Conservation (phyloP, 2,329 filamentous ascomycete species). For the Leptographium lundbergii region DNA sequence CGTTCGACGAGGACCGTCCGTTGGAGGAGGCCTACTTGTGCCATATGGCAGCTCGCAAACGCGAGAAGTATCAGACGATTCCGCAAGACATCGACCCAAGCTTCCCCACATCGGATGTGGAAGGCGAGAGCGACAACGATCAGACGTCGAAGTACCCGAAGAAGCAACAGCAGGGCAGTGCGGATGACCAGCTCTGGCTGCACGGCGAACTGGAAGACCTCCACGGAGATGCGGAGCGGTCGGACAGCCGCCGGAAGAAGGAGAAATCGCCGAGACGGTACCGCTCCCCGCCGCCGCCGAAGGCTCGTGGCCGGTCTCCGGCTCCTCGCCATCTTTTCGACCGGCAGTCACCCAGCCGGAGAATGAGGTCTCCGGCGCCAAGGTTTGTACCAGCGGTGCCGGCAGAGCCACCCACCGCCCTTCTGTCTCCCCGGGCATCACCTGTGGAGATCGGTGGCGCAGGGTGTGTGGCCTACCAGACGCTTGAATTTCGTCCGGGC, state of each 20-base stretch:
- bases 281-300: conserved; percentile 41
- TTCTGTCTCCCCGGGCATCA: conserved; percentile 35
- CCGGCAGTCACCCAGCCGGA: conserved; percentile 55
- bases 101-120: conserved; percentile 87
- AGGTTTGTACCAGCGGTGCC: conserved; percentile 19
- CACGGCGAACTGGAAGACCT: conserved; percentile 60
- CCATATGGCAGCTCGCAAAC: conserved; percentile 67
- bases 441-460: conserved; percentile 25
- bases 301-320: conserved; percentile 39
- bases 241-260: conserved; percentile 37
- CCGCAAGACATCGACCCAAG: conserved; percentile 98
- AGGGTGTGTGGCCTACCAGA: conserved; percentile 28
- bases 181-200: conserved; percentile 54
- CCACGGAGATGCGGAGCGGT: conserved; percentile 42
- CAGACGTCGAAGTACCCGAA: conserved; percentile 17
- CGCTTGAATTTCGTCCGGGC: conserved; percentile 46
- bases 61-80: conserved; percentile 66
- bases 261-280: conserved; percentile 48
- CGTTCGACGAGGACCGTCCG: conserved; percentile 85
- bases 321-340: conserved; percentile 49
- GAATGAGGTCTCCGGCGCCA: conserved; percentile 54
- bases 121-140: conserved; percentile 70
- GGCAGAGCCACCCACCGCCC: not conserved
- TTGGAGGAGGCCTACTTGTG: conserved; percentile 90
- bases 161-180: conserved; percentile 42